A percentile compares a stretch with the other conserved stretches of the same genome.
phyloP scores from a whole-genome alignment of 2,329 filamentous ascomycete genomes.

The Coniochaeta hoffmannii region DNA sequence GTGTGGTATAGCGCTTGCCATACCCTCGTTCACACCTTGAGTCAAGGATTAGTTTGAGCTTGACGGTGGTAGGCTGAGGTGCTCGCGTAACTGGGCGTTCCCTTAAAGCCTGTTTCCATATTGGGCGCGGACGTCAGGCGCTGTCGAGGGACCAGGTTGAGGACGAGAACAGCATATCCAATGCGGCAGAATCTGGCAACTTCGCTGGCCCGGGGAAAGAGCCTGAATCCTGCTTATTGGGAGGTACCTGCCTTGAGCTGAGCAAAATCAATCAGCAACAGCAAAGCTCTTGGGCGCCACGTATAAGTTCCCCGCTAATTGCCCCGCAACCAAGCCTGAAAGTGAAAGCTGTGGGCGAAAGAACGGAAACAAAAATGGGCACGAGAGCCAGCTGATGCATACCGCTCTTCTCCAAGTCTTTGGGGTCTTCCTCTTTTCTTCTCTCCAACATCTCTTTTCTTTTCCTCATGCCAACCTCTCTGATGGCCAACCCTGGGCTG shows the following conservation, averaged over 20 bases:
- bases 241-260: not conserved
- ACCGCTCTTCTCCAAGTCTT: not conserved
- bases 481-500: not conserved
- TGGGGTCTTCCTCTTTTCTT: not conserved
- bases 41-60: too few relatives aligned
- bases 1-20: not conserved
- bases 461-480: not conserved
- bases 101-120: too few relatives aligned
- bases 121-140: not conserved
- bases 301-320: constrained; percentile 1
- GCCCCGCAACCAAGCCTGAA: not conserved
- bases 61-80: too few relatives aligned
- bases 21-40: too few relatives aligned
- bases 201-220: not conserved
- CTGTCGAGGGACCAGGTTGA: not conserved
- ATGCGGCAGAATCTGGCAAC: not conserved
- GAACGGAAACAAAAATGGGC: not conserved
- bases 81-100: too few relatives aligned
- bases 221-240: not conserved
- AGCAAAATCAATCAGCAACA: not conserved
- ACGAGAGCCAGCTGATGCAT: not conserved
- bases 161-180: not conserved
- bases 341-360: not conserved
- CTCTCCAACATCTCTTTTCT: not conserved
- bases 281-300: not conserved